A percentile compares a stretch with the other conserved stretches of the same genome.
Evolutionary conservation across 495 filamentous ascomycete species (phyloP).

Genomic region (Aspergillus wentii): DNA sequence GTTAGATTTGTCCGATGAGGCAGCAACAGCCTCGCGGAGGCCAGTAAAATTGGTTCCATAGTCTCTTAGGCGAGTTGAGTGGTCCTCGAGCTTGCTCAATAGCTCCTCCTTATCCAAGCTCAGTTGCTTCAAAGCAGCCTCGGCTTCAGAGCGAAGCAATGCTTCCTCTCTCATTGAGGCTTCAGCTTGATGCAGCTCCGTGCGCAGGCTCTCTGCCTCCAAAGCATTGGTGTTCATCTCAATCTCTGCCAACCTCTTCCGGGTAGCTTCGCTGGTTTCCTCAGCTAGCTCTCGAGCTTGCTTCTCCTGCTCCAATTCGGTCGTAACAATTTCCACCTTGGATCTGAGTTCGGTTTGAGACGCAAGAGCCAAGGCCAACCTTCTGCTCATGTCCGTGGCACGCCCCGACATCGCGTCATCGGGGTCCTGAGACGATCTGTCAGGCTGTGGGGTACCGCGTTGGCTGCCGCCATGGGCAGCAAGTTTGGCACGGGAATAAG

Average conservation of each 20-base stretch:
- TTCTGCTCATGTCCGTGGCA: constrained; percentile 70
- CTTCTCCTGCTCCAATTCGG: constrained; percentile 75
- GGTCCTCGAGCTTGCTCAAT: constrained; percentile 62
- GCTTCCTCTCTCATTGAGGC: constrained; percentile 74
- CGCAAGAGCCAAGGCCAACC: constrained; percentile 75
- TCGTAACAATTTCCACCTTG: constrained; percentile 58
- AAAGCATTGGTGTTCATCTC: constrained; percentile 79
- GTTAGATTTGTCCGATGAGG: constrained; percentile 67
- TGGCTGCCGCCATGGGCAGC: constrained; percentile 76
- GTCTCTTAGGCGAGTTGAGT: constrained; percentile 59
- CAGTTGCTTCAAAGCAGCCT: constrained; percentile 65
- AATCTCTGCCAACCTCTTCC: constrained; percentile 76
- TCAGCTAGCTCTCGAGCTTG: constrained; percentile 79
- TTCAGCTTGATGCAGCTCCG: constrained; percentile 74
- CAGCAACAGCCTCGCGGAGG: constrained; percentile 72
- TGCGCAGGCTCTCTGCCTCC: constrained; percentile 78
- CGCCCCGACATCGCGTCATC: constrained; percentile 58
- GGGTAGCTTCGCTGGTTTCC: constrained; percentile 75
- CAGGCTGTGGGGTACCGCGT: constrained; percentile 65
- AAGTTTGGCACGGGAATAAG: constrained; percentile 89
- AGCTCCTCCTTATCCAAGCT: constrained; percentile 81
- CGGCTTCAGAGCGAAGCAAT: constrained; percentile 67
- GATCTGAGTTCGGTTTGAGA: constrained; percentile 70
- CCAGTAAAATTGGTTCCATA: constrained; percentile 67
- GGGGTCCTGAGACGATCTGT: constrained; percentile 49